Percentiles rank a stretch among this genome's conserved stretches.
Evolutionary conservation across 2,329 filamentous ascomycete genomes (phyloP).

Genomic region (Teratosphaeria viscida): DNA sequence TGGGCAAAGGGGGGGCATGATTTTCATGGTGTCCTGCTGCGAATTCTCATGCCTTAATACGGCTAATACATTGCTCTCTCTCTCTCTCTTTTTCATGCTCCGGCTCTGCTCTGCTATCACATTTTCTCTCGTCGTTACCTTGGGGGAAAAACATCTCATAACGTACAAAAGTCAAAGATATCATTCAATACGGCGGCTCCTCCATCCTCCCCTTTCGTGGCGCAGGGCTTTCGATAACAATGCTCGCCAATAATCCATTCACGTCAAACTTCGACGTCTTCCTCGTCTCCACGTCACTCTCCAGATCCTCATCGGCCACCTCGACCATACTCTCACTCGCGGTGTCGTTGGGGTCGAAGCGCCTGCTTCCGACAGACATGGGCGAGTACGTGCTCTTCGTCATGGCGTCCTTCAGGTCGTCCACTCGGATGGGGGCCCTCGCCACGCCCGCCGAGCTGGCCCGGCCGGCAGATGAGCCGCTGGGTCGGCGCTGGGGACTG

Average conservation of each 20-base stretch:
- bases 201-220: neutral
- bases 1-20: neutral
- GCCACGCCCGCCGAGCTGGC: constrained; percentile 34
- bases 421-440: constrained; percentile 31
- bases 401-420: constrained; percentile 38
- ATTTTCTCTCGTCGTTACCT: neutral
- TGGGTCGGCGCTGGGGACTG: constrained; percentile 8
- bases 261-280: neutral
- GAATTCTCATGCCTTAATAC: neutral
- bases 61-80: neutral
- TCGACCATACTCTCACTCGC: constrained; percentile 56
- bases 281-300: neutral
- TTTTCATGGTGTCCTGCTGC: neutral
- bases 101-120: neutral
- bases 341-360: constrained; percentile 35
- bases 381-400: constrained; percentile 20
- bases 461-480: constrained; percentile 35
- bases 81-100: neutral
- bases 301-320: constrained; percentile 8
- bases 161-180: neutral
- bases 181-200: neutral
- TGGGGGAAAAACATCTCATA: neutral
- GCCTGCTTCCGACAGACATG: neutral
- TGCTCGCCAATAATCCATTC: neutral
- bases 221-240: neutral